Conservation (phyloP, 441 rosid genomes). For the Gossypium gossypioides region DNA sequence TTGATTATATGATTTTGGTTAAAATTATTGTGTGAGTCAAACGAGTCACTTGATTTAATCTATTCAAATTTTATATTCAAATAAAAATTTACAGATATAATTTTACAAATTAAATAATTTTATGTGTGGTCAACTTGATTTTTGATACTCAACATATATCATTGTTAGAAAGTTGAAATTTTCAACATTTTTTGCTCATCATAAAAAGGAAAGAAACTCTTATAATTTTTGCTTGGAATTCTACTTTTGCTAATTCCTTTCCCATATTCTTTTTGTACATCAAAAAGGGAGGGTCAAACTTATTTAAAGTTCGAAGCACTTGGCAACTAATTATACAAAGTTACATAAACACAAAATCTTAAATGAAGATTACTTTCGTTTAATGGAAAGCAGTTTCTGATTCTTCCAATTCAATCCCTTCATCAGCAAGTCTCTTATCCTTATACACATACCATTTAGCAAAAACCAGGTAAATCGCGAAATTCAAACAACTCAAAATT, state of each 20-base stretch:
- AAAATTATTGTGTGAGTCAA: no score
- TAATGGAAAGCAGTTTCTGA: constrained; percentile 34
- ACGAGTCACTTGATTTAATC: no score
- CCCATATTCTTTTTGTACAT: constrained; percentile 4
- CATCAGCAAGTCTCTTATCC: constrained; percentile 63
- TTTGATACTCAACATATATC: neutral
- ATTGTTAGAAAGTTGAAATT: neutral
- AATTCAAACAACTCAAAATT: constrained; percentile 46
- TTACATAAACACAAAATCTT: neutral
- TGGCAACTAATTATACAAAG: neutral
- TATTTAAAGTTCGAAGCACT: neutral
- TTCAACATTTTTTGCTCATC: neutral
- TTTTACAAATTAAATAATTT: neutral
- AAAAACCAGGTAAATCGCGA: constrained; percentile 37
- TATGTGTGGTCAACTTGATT: neutral
- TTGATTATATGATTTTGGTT: neutral
- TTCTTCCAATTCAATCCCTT: constrained; percentile 67
- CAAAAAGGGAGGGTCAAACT: neutral
- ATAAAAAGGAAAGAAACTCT: neutral
- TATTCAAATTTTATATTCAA: no score
- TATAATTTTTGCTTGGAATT: neutral
- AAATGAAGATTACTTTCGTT: neutral
- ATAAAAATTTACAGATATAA: no score
- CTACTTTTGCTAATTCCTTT: neutral
- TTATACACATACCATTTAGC: constrained; percentile 84